Evolutionary conservation across 805 yeast species (phyloP).

Genomic region (Saturnispora gosingensis): DNA sequence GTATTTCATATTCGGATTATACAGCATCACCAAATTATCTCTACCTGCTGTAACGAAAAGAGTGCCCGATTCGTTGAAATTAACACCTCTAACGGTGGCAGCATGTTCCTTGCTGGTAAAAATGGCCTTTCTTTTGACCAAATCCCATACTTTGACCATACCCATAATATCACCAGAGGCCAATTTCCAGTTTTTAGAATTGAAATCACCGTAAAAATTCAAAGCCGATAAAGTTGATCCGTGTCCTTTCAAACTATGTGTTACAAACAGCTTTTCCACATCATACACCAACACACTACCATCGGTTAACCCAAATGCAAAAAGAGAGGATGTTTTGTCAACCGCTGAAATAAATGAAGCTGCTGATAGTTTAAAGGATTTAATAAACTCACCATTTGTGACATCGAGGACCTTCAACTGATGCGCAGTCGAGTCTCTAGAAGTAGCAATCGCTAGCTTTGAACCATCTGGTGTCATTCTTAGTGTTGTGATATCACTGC

Average conservation of each 20-base stretch:
- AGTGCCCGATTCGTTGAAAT: constrained; percentile 44
- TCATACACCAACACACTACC: constrained; percentile 91
- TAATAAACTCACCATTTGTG: constrained; percentile 32
- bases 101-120: constrained; percentile 62
- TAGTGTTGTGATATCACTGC: constrained; percentile 66
- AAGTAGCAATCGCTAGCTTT: constrained; percentile 63
- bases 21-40: constrained; percentile 64
- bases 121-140: constrained; percentile 65
- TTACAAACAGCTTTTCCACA: constrained; percentile 73
- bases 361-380: constrained; percentile 54
- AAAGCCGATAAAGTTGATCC: constrained; percentile 80
- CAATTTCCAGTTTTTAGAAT: constrained; percentile 64
- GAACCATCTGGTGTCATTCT: constrained; percentile 69
- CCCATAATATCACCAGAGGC: constrained; percentile 64
- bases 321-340: constrained; percentile 74
- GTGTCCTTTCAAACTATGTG: constrained; percentile 90
- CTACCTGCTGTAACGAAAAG: constrained; percentile 77
- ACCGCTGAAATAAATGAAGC: constrained; percentile 73
- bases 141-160: constrained; percentile 45
- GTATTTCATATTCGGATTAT: constrained; percentile 38
- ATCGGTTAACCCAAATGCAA: constrained; percentile 94
- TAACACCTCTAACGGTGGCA: constrained; percentile 80
- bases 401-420: constrained; percentile 60
- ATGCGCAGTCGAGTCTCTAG: constrained; percentile 43
- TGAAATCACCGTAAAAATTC: constrained; percentile 61